Conservation (phyloP, 148 eudicot species). For the Arctostaphylos glauca region DNA sequence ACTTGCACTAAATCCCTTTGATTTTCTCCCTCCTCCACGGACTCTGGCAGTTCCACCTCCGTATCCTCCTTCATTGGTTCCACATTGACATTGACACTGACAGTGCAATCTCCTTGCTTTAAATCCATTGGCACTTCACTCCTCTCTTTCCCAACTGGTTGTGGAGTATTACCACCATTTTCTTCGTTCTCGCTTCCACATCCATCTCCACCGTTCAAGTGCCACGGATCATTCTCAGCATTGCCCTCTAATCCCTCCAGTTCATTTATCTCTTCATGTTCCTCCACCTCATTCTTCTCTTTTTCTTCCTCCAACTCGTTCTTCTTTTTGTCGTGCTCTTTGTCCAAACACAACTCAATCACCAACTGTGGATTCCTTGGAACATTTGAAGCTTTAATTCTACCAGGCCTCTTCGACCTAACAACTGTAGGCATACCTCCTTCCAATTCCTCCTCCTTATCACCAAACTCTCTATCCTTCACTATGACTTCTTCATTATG, state of each 20-base stretch:
- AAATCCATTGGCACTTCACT: slow-evolving; percentile 22
- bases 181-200: slow-evolving; percentile 25
- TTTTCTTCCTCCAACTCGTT: slow-evolving; percentile 12
- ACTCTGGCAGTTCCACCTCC: slow-evolving; percentile 25
- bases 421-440: slow-evolving; percentile 39
- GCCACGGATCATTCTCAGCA: slow-evolving; percentile 27
- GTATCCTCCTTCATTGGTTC: slow-evolving; percentile 23
- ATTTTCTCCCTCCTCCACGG: slow-evolving; percentile 29
- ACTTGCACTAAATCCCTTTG: slow-evolving; percentile 23
- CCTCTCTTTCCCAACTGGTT: slow-evolving; percentile 25
- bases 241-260: slow-evolving; percentile 26
- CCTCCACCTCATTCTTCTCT: slow-evolving; percentile 26
- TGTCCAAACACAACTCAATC: slow-evolving; percentile 33
- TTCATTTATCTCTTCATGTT: slow-evolving; percentile 23
- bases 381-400: slow-evolving; percentile 43
- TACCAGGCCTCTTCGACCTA: slow-evolving; percentile 45
- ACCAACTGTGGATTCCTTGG: slow-evolving; percentile 26
- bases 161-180: slow-evolving; percentile 18
- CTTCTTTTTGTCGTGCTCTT: slow-evolving; percentile 30
- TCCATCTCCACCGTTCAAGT: slow-evolving; percentile 18
- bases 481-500: slow-evolving; percentile 26
- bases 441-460: slow-evolving; percentile 24
- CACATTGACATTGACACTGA: slow-evolving; percentile 27
- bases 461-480: slow-evolving; percentile 24
- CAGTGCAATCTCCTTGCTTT: slow-evolving; percentile 30